Evolutionary conservation across 2,329 filamentous ascomycete genomes (phyloP).

Genomic region (Phoma sp.): DNA sequence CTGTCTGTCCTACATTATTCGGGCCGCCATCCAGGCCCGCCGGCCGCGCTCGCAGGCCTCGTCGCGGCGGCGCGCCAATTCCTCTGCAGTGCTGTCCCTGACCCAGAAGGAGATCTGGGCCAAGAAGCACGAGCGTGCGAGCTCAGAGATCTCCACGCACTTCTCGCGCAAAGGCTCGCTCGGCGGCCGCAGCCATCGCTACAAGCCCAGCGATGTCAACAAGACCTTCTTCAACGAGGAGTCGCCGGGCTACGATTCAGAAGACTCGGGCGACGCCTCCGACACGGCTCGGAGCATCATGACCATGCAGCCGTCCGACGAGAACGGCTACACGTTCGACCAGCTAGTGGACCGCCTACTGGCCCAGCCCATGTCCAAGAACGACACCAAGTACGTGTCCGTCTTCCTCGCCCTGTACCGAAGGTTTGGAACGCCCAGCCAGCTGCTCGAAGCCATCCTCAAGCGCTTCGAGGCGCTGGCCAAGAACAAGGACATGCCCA

Average conservation of each 20-base stretch:
- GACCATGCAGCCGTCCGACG: constrained; percentile 57
- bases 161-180: constrained; percentile 35
- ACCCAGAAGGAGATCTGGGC: constrained; percentile 48
- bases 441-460: constrained; percentile 79
- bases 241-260: constrained; percentile 70
- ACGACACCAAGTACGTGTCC: constrained; percentile 86
- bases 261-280: constrained; percentile 69
- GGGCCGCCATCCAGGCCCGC: constrained; percentile 70
- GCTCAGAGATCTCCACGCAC: constrained; percentile 53
- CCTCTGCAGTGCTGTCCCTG: constrained; percentile 50
- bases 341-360: constrained; percentile 81
- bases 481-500: constrained; percentile 69
- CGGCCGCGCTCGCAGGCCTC: constrained; percentile 55
- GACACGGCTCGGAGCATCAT: constrained; percentile 59
- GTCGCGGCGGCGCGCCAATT: constrained; percentile 52
- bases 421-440: constrained; percentile 83
- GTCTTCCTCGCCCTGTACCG: constrained; percentile 93
- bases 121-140: constrained; percentile 54
- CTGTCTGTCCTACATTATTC: constrained; percentile 77
- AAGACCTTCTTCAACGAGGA: constrained; percentile 72
- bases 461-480: constrained; percentile 74
- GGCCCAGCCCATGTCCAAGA: constrained; percentile 78
- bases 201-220: constrained; percentile 52
- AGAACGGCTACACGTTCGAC: constrained; percentile 62
- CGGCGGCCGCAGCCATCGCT: constrained; percentile 42